Evolutionary conservation across 2,329 filamentous ascomycete species (phyloP), one percentile per base, ranked within the genome.

Genomic region (Pyrenophora seminiperda): DNA sequence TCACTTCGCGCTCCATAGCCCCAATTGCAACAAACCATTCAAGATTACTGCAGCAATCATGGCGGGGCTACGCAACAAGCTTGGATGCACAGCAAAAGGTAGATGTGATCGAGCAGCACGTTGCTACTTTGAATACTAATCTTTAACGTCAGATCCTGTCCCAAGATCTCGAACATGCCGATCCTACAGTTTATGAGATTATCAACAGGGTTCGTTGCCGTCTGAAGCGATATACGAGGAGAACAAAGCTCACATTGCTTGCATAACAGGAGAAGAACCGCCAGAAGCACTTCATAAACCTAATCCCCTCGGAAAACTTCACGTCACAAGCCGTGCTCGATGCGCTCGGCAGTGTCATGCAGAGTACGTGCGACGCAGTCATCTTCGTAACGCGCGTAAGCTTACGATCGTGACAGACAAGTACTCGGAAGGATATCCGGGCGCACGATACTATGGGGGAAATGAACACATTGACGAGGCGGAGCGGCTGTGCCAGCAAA

Each of bases 221-320:
- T 32, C 44, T 48, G 30, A 41, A 49, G 36, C 47, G 39, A 56
- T 22, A 62, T 41, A 47, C 40, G 30, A 15, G 29, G 30, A 18
- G 27, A 37, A 37, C 42, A 44, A 37, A 54, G 51, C 64, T 67
- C 44, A 71, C 54, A 34, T 31, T 20, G 17, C 19, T 52, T 42
- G 18, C 27, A 34, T 18, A 57, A 47, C 56, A 96, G 90, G 94
- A 99, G 81, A 97, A 97, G 84, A 83, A 83, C 62, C 85, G 94
- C 63, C 94, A 99, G 76, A 96, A 96, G 76, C 91, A 97, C 75
- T 99, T 97, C 70, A 96, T 99, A 79, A 97, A 97, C 73, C 87
- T 99, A 74, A 99, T 99, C 70, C 93, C 94, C 72, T 97, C 94
- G 49, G 94, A 99, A 82, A 99, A 99, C 83, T 92, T 99, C 79